Evolutionary conservation across 805 yeast genomes (phyloP), one percentile per base, ranked within the genome.

Genomic region (Saturnispora saitoi): DNA sequence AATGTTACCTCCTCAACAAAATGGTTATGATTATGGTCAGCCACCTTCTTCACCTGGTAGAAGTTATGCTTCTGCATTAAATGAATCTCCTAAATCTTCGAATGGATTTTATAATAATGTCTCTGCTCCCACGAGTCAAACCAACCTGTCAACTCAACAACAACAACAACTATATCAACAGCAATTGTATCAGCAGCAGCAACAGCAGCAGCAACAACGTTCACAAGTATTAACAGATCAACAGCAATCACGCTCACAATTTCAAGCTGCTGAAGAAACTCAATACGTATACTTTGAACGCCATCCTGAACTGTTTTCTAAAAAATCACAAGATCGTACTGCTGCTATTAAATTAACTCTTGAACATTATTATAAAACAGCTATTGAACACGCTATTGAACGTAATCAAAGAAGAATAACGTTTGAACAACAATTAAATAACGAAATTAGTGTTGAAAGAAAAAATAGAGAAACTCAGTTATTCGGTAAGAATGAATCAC

Each of bases 301-400:
- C 50, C 88, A 85, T 58, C 96, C 96, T 1, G 89, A 84, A 54
- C 68, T 76, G 58, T 73, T 88, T 57, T 76, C 85, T n/a, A 81
- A 83, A 56, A 59, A 73, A 6, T 74, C 93, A 0, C 95, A 85
- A 58, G 96, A 89, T 58, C 81, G 80, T 57, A 88, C 96, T 0
- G 81, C 95, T 0, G 86, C 91, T 2, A 80, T 86, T 40, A 88
- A 87, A 64, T 71, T 89, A 52, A 81, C 82, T 55, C 70, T 89
- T 43, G 96, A 89, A 62, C 87, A 87, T 60, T 86, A 79, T 62
- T 89, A 88, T 67, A 87, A 87, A 54, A 79, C 86, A 63, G 80
- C 90, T 15, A 95, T 90, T 28, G 77, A 79, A 48, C 95, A 89
- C 63, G 98, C 99, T 0, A 89, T 93, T 52, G 99, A 93, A 65